Percentiles rank a stretch among this genome's conserved stretches.
phyloP scores from a whole-genome alignment of 2,329 filamentous ascomycete genomes.

The Madurella fahalii region DNA sequence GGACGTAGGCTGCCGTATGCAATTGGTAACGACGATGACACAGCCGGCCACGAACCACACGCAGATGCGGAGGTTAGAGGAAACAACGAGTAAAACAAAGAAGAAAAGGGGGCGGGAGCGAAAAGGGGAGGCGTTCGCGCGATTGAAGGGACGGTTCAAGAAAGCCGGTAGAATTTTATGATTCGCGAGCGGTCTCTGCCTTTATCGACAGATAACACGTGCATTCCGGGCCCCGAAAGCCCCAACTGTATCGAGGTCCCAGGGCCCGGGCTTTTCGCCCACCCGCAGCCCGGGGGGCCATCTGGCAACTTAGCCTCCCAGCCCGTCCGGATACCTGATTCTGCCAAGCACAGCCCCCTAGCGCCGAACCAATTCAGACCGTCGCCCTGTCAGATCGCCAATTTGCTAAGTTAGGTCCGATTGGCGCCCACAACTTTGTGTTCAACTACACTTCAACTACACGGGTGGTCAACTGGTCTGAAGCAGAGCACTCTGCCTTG shows the following conservation, averaged over 20 bases:
- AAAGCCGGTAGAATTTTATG: conserved; percentile 13
- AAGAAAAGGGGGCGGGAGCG: not conserved
- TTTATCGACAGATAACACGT: conserved; percentile 1
- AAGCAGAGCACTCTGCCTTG: too few relatives aligned
- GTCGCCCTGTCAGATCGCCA: too few relatives aligned
- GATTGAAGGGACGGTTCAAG: not conserved
- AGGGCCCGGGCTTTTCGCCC: not conserved
- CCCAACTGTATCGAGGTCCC: not conserved
- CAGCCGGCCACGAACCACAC: too few relatives aligned
- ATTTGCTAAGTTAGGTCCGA: too few relatives aligned
- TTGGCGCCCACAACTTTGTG: too few relatives aligned
- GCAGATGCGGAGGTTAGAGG: too few relatives aligned
- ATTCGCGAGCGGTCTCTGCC: not conserved
- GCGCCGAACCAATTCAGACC: too few relatives aligned
- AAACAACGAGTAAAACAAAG: not conserved
- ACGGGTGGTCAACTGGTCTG: too few relatives aligned
- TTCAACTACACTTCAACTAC: too few relatives aligned
- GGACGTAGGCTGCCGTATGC: not conserved
- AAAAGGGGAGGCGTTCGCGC: not conserved
- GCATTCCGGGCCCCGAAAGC: not conserved
- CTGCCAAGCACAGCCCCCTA: too few relatives aligned
- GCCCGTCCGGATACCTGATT: too few relatives aligned
- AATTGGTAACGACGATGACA: not conserved
- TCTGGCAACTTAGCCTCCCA: too few relatives aligned
- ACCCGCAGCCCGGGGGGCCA: not conserved